Conservation (phyloP, 176 grass and related monocot species). For the Saccharum spontaneum region DNA sequence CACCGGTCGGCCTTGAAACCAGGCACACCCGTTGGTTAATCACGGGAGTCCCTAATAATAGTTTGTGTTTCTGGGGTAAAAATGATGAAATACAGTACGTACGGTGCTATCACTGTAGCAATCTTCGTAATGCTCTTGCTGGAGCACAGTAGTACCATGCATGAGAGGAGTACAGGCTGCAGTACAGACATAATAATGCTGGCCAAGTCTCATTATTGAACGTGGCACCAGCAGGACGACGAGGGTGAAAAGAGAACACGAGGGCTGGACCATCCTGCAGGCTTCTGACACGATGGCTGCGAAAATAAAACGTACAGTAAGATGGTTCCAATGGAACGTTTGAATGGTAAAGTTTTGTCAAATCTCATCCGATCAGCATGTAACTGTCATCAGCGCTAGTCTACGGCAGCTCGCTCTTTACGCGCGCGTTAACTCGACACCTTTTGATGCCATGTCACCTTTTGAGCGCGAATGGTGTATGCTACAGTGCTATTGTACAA, state of each 20-base stretch:
- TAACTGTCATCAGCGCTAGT: no score
- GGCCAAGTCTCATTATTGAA: neutral
- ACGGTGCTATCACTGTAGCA: neutral
- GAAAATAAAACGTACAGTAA: neutral
- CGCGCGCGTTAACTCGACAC: no score
- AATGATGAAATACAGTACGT: neutral
- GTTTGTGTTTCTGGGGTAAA: neutral
- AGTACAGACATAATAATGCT: neutral
- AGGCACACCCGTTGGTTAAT: conserved; percentile 33
- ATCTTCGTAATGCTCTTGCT: neutral
- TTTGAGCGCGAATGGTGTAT: no score
- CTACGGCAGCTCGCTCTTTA: no score
- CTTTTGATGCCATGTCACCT: no score
- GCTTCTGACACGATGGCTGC: neutral
- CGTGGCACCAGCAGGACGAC: no score
- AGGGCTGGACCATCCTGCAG: neutral
- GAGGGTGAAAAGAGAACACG: neutral
- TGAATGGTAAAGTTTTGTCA: neutral
- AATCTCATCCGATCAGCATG: no score
- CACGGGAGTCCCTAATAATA: conserved; percentile 32
- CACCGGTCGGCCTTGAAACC: conserved; percentile 16
- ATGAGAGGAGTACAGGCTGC: neutral
- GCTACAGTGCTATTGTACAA: no score
- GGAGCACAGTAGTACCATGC: neutral
- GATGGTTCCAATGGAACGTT: neutral